phyloP scores from a whole-genome alignment of 371 early-diverging fungal species.

The Basidiobolus meristosporus region DNA sequence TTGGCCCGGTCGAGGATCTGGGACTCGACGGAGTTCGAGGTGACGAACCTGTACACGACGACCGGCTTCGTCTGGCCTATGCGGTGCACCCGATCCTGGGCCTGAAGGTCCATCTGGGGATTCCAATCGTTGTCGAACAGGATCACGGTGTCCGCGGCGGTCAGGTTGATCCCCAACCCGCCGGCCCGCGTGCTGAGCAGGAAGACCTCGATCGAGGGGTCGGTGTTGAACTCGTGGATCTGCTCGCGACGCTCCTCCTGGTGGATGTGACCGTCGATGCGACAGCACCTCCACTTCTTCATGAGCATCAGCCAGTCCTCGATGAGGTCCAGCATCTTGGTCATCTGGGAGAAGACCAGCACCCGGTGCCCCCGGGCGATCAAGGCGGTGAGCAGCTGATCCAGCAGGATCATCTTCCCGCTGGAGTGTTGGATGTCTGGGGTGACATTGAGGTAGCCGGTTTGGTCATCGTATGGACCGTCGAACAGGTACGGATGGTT shows the following conservation, averaged over 20 bases:
- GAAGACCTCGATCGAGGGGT: constrained; percentile 52
- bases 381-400: constrained; percentile 59
- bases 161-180: constrained; percentile 87
- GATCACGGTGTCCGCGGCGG: constrained; percentile 87
- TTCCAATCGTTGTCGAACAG: constrained; percentile 93
- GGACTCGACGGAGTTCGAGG: constrained; percentile 71
- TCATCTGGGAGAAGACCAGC: constrained; percentile 89
- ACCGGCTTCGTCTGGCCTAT: constrained; percentile 90
- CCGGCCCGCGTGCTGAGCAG: constrained; percentile 95
- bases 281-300: constrained; percentile 62
- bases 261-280: constrained; percentile 82
- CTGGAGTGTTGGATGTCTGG: constrained; percentile 37
- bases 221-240: constrained; percentile 34
- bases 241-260: constrained; percentile 63
- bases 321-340: constrained; percentile 78
- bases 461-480: constrained; percentile 36
- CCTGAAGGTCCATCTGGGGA: constrained; percentile 94
- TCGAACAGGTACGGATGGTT: constrained; percentile 90
- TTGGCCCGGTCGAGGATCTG: constrained; percentile 57
- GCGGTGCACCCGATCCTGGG: constrained; percentile 92
- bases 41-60: constrained; percentile 70
- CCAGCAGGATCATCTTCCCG: constrained; percentile 79
- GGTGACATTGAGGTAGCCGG: constrained; percentile 20
- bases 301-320: constrained; percentile 69
- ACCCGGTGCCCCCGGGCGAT: constrained; percentile 70